Evolutionary conservation across 1,284 basidiomycete genomes (phyloP).

Genomic region (Pseudozyma sp.): DNA sequence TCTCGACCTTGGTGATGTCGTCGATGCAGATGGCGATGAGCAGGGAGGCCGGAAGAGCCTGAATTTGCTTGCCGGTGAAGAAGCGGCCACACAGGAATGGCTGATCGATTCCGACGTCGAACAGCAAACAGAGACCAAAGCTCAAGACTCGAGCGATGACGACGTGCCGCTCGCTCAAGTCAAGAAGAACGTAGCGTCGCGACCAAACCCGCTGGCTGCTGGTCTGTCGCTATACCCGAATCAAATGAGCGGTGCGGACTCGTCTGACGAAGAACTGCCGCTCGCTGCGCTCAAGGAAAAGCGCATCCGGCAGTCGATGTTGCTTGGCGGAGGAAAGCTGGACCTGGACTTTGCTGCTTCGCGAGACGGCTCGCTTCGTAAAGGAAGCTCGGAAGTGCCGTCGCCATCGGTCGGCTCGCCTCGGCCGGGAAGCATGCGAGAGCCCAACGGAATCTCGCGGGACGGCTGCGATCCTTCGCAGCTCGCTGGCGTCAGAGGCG

Average conservation of each 20-base stretch:
- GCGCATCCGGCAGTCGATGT: slow-evolving; percentile 38
- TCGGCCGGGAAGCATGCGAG: slow-evolving; percentile 16
- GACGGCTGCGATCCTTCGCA: slow-evolving; percentile 6
- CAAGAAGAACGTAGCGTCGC: slow-evolving; percentile 47
- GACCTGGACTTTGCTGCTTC: slow-evolving; percentile 48
- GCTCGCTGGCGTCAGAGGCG: not conserved
- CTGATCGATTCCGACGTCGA: slow-evolving; percentile 45
- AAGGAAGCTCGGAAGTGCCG: slow-evolving; percentile 1
- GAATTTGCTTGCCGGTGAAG: slow-evolving; percentile 26
- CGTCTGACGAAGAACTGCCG: slow-evolving; percentile 57
- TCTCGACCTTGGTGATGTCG: slow-evolving; percentile 30
- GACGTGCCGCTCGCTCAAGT: slow-evolving; percentile 57
- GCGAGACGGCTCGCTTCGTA: slow-evolving; percentile 4
- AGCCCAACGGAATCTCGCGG: not conserved
- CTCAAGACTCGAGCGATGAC: slow-evolving; percentile 47
- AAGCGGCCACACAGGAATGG: slow-evolving; percentile 47
- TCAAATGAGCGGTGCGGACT: slow-evolving; percentile 25
- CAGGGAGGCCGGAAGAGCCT: slow-evolving; percentile 18
- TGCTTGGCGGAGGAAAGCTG: slow-evolving; percentile 44
- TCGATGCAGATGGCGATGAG: slow-evolving; percentile 2
- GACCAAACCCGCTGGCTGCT: slow-evolving; percentile 37
- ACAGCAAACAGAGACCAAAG: slow-evolving; percentile 13
- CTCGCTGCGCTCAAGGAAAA: slow-evolving; percentile 58
- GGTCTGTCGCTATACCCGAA: slow-evolving; percentile 22
- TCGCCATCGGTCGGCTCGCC: slow-evolving; percentile 18